A percentile compares a stretch with the other conserved stretches of the same genome.
Evolutionary conservation across 345 rosid genomes (phyloP).

Genomic region (Diplotaxis tenuifolia): DNA sequence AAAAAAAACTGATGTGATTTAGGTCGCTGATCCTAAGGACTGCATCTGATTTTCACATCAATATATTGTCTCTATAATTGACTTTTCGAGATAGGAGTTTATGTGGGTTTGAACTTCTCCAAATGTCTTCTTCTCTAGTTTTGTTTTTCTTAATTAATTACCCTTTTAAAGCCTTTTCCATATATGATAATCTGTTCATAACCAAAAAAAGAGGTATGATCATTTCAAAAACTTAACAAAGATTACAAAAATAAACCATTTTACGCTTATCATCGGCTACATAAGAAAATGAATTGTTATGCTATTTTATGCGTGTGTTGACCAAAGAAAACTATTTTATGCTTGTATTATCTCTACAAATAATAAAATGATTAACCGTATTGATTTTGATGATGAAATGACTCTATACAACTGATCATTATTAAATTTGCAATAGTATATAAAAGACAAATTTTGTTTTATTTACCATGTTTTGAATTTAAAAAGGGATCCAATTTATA

Average conservation of each 20-base stretch:
- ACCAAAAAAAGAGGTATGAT: neutral
- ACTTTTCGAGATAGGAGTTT: neutral
- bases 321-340: neutral
- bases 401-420: neutral
- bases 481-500: too few species aligned
- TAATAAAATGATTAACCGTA: neutral
- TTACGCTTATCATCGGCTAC: neutral
- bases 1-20: constrained; percentile 3
- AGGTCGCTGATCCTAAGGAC: constrained; percentile 16
- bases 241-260: neutral
- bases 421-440: neutral
- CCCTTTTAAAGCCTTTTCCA: neutral
- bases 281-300: neutral
- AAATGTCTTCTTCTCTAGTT: neutral
- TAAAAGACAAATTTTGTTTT: neutral
- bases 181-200: neutral
- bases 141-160: neutral
- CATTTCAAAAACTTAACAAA: neutral
- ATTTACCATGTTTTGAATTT: too few species aligned
- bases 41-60: neutral
- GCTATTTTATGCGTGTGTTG: neutral
- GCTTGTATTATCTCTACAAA: neutral
- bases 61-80: neutral
- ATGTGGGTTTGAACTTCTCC: neutral
- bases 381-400: neutral